Evolutionary conservation across 2,329 filamentous ascomycete genomes (phyloP).

Genomic region (Fusarium sp.): DNA sequence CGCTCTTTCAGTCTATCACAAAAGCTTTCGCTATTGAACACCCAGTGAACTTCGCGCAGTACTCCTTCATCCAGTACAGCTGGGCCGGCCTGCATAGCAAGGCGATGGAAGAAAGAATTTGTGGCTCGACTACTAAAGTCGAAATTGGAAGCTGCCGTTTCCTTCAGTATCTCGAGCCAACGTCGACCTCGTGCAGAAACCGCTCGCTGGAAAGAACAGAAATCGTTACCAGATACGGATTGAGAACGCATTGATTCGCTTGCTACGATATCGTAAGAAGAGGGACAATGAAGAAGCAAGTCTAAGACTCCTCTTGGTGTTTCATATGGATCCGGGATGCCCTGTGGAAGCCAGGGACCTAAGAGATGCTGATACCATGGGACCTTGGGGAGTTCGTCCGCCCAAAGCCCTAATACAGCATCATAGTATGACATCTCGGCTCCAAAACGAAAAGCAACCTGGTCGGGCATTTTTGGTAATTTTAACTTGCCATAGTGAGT

Average conservation of each 20-base stretch:
- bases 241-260: slow-evolving; percentile 64
- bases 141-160: slow-evolving; percentile 68
- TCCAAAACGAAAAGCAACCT: slow-evolving; percentile 41
- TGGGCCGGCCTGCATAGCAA: slow-evolving; percentile 71
- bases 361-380: slow-evolving; percentile 21
- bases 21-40: slow-evolving; percentile 67
- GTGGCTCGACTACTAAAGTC: slow-evolving; percentile 73
- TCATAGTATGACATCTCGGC: slow-evolving; percentile 43
- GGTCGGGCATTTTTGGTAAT: slow-evolving; percentile 16
- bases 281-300: slow-evolving; percentile 55
- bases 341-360: slow-evolving; percentile 49
- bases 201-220: slow-evolving; percentile 64
- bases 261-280: slow-evolving; percentile 69
- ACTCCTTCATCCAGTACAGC: slow-evolving; percentile 39
- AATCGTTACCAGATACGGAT: slow-evolving; percentile 66
- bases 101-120: slow-evolving; percentile 63
- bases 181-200: slow-evolving; percentile 62
- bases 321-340: slow-evolving; percentile 33
- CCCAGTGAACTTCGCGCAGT: slow-evolving; percentile 63
- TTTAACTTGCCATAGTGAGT: slow-evolving; percentile 47
- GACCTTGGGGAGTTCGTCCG: slow-evolving; percentile 14
- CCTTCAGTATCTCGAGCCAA: slow-evolving; percentile 65
- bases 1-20: slow-evolving; percentile 64
- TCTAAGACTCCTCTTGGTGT: neutral
- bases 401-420: slow-evolving; percentile 26